Evolutionary conservation across 345 rosid species (phyloP), one percentile per base, ranked within the genome.

Genomic region (Mallotus nudiflorus): DNA sequence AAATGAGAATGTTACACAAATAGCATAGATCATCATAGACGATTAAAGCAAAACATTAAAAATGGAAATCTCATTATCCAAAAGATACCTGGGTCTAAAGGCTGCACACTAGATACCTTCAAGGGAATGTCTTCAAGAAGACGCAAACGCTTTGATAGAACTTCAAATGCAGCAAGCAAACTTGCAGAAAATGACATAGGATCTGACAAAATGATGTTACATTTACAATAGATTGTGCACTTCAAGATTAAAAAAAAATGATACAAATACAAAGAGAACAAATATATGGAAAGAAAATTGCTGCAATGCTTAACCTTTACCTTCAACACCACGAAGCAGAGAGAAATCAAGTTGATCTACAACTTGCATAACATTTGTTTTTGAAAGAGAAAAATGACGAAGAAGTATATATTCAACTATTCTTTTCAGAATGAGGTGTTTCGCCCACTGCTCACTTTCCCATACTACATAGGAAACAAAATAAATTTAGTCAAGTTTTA

Each of bases 341-440:
- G 91, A 81, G 73, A 94, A 94, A 80, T 94, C 98, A 71, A 94
- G 97, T 75, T 91, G 96, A 83, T 91, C 96, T 65, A 87, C 90
- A 81, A 82, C 81, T 66, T 83, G 89, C 28, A 87, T 79, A 73
- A 91, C 67, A 67, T 84, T 83, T 44, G 79, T 79, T 61, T 82
- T 77, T 13, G 81, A 72, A 49, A 94, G 70, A 69, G 88, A 83
- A 67, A 94, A 85, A 84, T 94, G 98, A 27, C 76, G 88, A 57
- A 69, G 72, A 53, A 91, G 80, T 31, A 90, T 75, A 73, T 85
- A 69, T 68, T 91, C 96, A 66, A 82, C 66, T 40, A 94, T 94
- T 70, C 88, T 80, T 82, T 88, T 90, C 74, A 88, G 59, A 76
- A 91, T 87, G 69, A 88, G 95, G 84, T 94, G 98, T 70, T 81